A percentile compares a stretch with the other conserved stretches of the same genome.
These are phyloP conservation scores for Schoenoplectus tabernaemontani DNA, from an alignment of 202 grass and related monocot genomes.

Conservation along the genomic window DNA sequence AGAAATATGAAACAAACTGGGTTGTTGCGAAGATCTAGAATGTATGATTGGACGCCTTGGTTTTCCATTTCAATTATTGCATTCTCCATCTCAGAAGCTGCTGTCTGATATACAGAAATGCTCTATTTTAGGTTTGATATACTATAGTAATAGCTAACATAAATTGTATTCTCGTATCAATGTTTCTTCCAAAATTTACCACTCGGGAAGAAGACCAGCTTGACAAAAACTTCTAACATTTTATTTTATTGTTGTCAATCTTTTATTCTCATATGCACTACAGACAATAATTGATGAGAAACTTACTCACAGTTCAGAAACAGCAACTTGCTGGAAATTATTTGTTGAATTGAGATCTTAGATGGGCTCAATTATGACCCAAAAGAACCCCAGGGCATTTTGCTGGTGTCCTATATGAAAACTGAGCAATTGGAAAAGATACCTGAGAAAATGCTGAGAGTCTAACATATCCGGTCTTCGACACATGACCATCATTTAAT, in stretches of 20 bases:
- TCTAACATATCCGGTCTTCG: conserved; percentile 81
- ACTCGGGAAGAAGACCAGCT: background rate
- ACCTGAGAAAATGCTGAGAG: conserved; percentile 91
- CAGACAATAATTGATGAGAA: no score
- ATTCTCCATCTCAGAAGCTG: conserved; percentile 91
- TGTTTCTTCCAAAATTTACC: background rate
- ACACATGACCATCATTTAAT: conserved; percentile 47
- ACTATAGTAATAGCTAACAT: background rate
- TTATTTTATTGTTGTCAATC: background rate
- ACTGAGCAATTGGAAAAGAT: background rate
- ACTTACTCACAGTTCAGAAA: no score
- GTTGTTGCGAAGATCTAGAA: conserved; percentile 86
- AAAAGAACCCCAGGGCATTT: no score
- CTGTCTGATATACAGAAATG: conserved; percentile 50
- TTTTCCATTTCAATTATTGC: conserved; percentile 74
- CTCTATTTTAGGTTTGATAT: background rate
- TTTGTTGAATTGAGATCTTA: no score
- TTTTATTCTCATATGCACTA: no score
- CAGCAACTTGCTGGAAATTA: no score
- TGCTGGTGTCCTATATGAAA: background rate
- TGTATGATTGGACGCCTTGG: conserved; percentile 81
- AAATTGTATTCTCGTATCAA: background rate
- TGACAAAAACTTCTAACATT: background rate
- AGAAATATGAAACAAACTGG: conserved; percentile 41
- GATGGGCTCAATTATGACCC: no score